Conservation (phyloP, 2,329 filamentous ascomycete species). For the Xylariaceae sp. region DNA sequence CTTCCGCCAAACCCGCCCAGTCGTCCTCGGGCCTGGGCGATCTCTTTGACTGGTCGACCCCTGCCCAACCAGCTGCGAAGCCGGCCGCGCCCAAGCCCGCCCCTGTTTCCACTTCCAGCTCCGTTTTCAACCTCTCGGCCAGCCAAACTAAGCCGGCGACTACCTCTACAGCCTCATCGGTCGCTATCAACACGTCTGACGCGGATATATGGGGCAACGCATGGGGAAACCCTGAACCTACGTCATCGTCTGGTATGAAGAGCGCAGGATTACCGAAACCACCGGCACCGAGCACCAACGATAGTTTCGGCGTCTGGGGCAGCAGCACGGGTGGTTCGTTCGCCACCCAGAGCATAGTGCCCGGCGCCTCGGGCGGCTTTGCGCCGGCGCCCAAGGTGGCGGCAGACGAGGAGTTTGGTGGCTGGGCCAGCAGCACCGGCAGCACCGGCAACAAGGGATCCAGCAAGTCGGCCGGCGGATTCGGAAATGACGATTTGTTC, state of each 20-base stretch:
- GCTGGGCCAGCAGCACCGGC: slow-evolving; percentile 74
- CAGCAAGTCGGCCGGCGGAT: slow-evolving; percentile 53
- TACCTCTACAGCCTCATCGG: slow-evolving; percentile 39
- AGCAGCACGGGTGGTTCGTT: slow-evolving; percentile 41
- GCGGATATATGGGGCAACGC: slow-evolving; percentile 86
- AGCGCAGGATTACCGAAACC: slow-evolving; percentile 45
- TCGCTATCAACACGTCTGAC: slow-evolving; percentile 37
- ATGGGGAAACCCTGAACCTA: slow-evolving; percentile 64
- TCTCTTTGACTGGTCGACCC: slow-evolving; percentile 69
- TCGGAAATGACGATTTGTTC: slow-evolving; percentile 80
- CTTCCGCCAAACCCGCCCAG: slow-evolving; percentile 39
- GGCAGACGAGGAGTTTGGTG: slow-evolving; percentile 92
- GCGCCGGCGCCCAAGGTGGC: slow-evolving; percentile 62
- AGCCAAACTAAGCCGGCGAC: slow-evolving; percentile 44
- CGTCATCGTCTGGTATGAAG: slow-evolving; percentile 49
- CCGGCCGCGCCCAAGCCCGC: slow-evolving; percentile 40
- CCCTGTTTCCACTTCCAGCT: slow-evolving; percentile 45
- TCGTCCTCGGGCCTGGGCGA: slow-evolving; percentile 62
- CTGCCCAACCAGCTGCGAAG: slow-evolving; percentile 42
- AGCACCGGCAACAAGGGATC: slow-evolving; percentile 36
- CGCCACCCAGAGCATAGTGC: slow-evolving; percentile 55
- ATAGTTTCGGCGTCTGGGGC: slow-evolving; percentile 58
- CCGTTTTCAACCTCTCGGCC: slow-evolving; percentile 76
- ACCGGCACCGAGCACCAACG: slow-evolving; percentile 44
- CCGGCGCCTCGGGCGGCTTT: slow-evolving; percentile 61